A percentile compares a stretch with the other conserved stretches of the same genome.
phyloP scores from a whole-genome alignment of 2,329 filamentous ascomycete species.

The Fusarium anthophilum region DNA sequence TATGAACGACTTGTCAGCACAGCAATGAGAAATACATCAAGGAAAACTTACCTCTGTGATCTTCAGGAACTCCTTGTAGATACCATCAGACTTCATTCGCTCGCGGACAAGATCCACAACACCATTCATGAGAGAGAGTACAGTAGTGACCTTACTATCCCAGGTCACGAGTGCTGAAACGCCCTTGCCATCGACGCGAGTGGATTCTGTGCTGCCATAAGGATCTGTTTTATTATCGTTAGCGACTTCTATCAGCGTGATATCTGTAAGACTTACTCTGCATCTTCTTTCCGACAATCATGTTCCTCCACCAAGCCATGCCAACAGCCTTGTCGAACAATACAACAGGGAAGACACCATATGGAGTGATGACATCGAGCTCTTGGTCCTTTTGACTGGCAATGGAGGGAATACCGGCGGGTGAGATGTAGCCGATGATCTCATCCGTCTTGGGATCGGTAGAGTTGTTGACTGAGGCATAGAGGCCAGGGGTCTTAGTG shows the following conservation, averaged over 20 bases:
- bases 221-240: constrained; percentile 39
- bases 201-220: constrained; percentile 54
- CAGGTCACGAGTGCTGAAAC: constrained; percentile 54
- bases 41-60: constrained; percentile 40
- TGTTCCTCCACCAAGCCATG: constrained; percentile 55
- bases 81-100: constrained; percentile 49
- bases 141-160: constrained; percentile 56
- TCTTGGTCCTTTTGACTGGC: constrained; percentile 52
- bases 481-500: constrained; percentile 51
- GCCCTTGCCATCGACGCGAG: constrained; percentile 50
- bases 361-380: constrained; percentile 54
- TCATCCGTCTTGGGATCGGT: constrained; percentile 49
- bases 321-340: constrained; percentile 51
- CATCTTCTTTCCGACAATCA: constrained; percentile 54
- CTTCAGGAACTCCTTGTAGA: constrained; percentile 50
- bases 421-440: constrained; percentile 53
- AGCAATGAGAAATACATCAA: no score
- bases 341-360: constrained; percentile 51
- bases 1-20: background rate
- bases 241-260: background rate
- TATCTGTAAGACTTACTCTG: constrained; percentile 46
- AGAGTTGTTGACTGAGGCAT: constrained; percentile 55
- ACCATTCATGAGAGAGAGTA: constrained; percentile 51
- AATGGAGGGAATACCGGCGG: constrained; percentile 53
- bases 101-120: constrained; percentile 50